Percentiles rank a stretch among this genome's conserved stretches.
phyloP scores from a whole-genome alignment of 225 moss, liverwort and hornwort genomes.

The Bryoerythrophyllum caledonicum region DNA sequence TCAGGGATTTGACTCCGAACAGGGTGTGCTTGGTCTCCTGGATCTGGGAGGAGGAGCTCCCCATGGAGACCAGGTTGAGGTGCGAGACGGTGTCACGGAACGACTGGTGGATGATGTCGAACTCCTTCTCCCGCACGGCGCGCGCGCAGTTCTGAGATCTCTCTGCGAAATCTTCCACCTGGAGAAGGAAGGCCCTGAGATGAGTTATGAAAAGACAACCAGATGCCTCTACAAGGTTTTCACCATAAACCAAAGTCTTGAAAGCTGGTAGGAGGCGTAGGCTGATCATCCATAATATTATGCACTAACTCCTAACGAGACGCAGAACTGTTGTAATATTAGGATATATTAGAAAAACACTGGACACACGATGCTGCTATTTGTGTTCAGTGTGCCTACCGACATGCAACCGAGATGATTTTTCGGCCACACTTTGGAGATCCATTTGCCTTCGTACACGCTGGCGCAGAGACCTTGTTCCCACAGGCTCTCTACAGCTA shows the following conservation, averaged over 20 bases:
- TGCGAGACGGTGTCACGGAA: conserved; percentile 53
- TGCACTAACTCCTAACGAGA: conserved; percentile 7
- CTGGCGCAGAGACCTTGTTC: conserved; percentile 94
- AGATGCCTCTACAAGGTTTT: background rate
- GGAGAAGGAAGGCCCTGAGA: conserved; percentile 13
- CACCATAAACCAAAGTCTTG: conserved; percentile 9
- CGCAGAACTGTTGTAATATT: conserved; percentile 2
- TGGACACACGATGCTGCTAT: background rate
- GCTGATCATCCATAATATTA: background rate
- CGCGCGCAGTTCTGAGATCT: conserved; percentile 61
- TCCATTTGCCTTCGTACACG: conserved; percentile 88
- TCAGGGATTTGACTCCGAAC: conserved; percentile 40
- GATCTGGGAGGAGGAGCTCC: conserved; percentile 29
- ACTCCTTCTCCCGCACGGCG: conserved; percentile 62
- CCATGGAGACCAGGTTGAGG: conserved; percentile 23
- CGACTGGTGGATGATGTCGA: conserved; percentile 55
- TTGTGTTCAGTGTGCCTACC: conserved; percentile 39
- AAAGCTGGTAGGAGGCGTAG: background rate
- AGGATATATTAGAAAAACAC: background rate
- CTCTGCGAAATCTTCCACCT: conserved; percentile 69
- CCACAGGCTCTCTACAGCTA: conserved; percentile 90
- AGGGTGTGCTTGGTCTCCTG: conserved; percentile 36
- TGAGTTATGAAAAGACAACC: background rate
- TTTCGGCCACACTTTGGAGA: conserved; percentile 89
- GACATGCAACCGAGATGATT: conserved; percentile 92